Evolutionary conservation across 208 protist species (phyloP), one percentile per base, ranked within the genome.

Genomic region (Phytomonas serpens): DNA sequence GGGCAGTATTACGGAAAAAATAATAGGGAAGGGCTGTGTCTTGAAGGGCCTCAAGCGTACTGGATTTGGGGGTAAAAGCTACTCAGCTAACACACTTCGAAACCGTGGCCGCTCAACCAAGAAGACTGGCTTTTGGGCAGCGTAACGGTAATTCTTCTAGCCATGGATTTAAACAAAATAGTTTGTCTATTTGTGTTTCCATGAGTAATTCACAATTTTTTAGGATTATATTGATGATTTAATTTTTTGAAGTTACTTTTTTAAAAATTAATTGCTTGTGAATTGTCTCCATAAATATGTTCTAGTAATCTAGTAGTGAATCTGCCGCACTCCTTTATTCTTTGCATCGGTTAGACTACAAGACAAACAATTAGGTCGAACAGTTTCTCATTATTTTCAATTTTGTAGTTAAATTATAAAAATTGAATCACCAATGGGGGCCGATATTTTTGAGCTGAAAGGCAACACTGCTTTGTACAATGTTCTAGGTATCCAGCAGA

Each of bases 61-160:
- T 4, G 92, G 92, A 2, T 94, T 96, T 81, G 92, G 92, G 34
- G 92, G 92, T 9, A 81, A 83, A 72, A 96, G 92, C 66, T 91
- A 89, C 66, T 94, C 92, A 2, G 83, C 82, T 13, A 71, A 82
- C 32, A 96, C 92, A 13, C 76, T 92, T 80, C 88, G 86, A 69
- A 74, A 88, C 33, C 77, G 79, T 37, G 89, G 89, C 14, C 78
- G 92, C 2, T 80, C 89, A 32, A 96, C 92, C 23, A 90, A 87
- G 69, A 94, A 94, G 67, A 90, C 85, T 7, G 87, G 89, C 0
- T 87, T 74, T 33, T 96, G 92, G 92, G 87, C 92, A n/a, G 77
- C 89, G 42, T 96, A 84, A 74, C 2, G 38, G 13, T 47, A 16
- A 7, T 23, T 52, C 40, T 77, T 76, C 11, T 31, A 42, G 31